phyloP scores from a whole-genome alignment of 176 grass and related monocot species.

The Hordeum marinum region DNA sequence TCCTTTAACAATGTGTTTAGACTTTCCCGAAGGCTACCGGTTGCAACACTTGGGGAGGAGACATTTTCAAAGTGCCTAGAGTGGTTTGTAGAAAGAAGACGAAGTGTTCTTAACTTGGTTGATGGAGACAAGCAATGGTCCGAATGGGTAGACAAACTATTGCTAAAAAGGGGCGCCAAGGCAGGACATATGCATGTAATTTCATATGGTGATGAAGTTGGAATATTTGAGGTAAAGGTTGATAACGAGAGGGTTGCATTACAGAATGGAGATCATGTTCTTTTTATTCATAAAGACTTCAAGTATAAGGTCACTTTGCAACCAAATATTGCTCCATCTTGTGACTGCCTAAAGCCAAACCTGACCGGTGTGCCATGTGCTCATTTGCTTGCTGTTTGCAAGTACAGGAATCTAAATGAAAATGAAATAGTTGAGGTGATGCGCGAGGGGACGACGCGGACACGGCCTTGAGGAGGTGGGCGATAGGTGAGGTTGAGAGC shows the following conservation, averaged over 20 bases:
- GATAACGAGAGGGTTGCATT: too few species aligned
- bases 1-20: background rate
- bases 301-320: background rate
- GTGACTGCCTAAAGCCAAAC: background rate
- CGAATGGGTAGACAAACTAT: background rate
- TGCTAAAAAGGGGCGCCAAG: too few species aligned
- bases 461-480: too few species aligned
- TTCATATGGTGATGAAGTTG: too few species aligned
- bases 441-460: too few species aligned
- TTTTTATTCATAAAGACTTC: background rate
- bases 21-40: background rate
- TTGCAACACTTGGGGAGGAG: background rate
- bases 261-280: too few species aligned
- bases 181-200: too few species aligned
- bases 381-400: background rate
- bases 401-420: background rate
- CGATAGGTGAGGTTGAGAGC: too few species aligned
- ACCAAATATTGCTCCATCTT: background rate
- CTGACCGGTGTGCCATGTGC: background rate
- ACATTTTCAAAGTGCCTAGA: background rate
- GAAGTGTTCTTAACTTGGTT: background rate
- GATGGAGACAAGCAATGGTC: background rate
- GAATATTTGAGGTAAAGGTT: too few species aligned
- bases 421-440: background rate
- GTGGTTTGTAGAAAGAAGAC: constrained; percentile 9